Evolutionary conservation across 2,329 filamentous ascomycete species (phyloP), one percentile per base, ranked within the genome.

Genomic region (Alternaria alternata): DNA sequence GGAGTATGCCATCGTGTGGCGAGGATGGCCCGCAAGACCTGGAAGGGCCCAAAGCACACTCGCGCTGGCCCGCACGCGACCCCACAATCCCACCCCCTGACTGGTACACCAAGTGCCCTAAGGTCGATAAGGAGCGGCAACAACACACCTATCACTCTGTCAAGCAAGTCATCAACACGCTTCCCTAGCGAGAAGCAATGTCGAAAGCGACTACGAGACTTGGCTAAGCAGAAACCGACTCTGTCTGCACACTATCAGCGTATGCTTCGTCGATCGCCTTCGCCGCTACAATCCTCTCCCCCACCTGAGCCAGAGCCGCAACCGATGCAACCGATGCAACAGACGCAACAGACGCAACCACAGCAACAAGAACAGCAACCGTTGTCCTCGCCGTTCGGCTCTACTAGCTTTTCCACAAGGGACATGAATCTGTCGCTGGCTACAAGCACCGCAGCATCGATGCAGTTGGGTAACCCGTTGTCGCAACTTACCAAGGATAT

Each of bases 191-290:
- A 88, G 69, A 81, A 85, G 49, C 84, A 86, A 24, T 88, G 86
- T 18, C 81, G 88, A 54, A 82, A 83, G 64, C 81, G 87, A 62
- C 76, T 90, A 24, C 85, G 88, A 64, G 79, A 85, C 49, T 76
- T 90, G 16, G 88, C 87, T 74, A 87, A 86, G 72, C 81, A 83
- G 63, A 87, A 88, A 69, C 86, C 88, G 58, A 86, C 83, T 7
- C 84, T 89, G 51, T 85, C 87, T 36, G 86, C 87, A 20, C 87
- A 89, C 69, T 89, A 89, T 71, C 86, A 89, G 71, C 83, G 88
- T 61, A 81, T 89, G 67, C 80, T 89, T 62, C 82, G 83, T 38
- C 82, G 87, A 53, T 89, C 85, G 55, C 87, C 88, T 11, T 88
- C 87, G 24, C 87, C 87, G 3, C 82, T 86, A 67, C 75, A 81